Conservation (phyloP, 257 asterid species). For the Eustoma russellianum region DNA sequence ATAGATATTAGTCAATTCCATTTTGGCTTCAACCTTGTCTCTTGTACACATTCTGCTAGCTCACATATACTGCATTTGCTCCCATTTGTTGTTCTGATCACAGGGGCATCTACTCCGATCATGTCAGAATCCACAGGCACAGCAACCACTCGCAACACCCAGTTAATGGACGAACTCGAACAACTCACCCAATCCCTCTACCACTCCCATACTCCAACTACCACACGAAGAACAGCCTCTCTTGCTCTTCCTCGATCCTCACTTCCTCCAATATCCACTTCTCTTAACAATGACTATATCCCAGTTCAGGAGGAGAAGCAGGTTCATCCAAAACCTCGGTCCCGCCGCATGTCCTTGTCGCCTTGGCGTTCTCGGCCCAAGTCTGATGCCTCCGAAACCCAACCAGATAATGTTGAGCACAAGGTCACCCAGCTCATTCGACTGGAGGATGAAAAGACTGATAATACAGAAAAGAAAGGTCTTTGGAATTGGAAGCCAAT, state of each 20-base stretch:
- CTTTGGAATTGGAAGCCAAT: constrained; percentile 92
- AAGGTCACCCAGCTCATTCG: constrained; percentile 13
- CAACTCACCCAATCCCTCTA: constrained; percentile 56
- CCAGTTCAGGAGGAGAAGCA: constrained; percentile 8
- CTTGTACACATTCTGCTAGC: no score
- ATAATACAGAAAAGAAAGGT: constrained; percentile 44
- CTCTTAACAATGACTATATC: constrained; percentile 5
- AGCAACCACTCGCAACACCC: constrained; percentile 41
- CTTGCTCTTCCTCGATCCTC: constrained; percentile 57
- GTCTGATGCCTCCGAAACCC: constrained; percentile 11
- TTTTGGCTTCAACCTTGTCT: background rate
- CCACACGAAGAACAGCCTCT: constrained; percentile 56
- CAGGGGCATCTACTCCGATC: background rate
- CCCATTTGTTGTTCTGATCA: background rate
- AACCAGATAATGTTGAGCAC: background rate
- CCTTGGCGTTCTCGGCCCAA: constrained; percentile 69
- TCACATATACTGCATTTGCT: background rate
- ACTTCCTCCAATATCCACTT: constrained; percentile 28
- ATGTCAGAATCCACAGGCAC: constrained; percentile 27
- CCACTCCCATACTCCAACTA: constrained; percentile 35
- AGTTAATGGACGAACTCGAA: constrained; percentile 71
- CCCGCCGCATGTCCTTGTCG: constrained; percentile 71
- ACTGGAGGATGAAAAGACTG: constrained; percentile 21
- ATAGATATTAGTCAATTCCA: background rate
- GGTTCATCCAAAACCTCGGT: constrained; percentile 54